These are phyloP conservation scores for Metschnikowia santaceciliae DNA, from an alignment of 805 yeast species.

Conservation along the genomic window DNA sequence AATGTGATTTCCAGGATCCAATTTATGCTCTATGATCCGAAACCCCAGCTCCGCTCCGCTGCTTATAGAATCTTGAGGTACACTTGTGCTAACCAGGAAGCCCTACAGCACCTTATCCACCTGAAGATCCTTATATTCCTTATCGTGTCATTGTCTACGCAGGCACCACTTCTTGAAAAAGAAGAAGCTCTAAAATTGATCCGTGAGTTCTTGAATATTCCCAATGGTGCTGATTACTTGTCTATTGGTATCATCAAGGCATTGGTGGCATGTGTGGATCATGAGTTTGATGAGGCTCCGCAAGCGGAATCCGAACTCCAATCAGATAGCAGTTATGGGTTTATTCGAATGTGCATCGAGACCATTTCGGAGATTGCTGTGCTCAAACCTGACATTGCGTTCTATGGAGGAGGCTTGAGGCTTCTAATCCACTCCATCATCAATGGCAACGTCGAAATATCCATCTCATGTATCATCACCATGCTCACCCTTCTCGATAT, in stretches of 20 bases:
- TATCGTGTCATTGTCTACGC: conserved; percentile 60
- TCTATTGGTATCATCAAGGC: conserved; percentile 65
- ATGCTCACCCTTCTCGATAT: conserved; percentile 54
- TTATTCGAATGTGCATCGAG: conserved; percentile 36
- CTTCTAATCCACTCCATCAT: conserved; percentile 39
- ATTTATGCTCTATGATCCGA: conserved; percentile 52
- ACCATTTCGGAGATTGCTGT: conserved; percentile 37
- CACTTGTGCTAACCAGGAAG: conserved; percentile 50
- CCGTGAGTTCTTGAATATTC: conserved; percentile 54
- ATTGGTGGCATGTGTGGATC: conserved; percentile 59
- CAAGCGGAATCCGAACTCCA: neutral
- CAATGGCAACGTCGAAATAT: conserved; percentile 18
- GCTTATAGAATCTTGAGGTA: conserved; percentile 74
- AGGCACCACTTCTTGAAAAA: conserved; percentile 56
- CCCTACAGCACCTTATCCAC: conserved; percentile 50
- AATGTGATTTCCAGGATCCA: conserved; percentile 58
- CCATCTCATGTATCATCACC: conserved; percentile 34
- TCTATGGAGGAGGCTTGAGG: conserved; percentile 53
- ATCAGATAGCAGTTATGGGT: conserved; percentile 5
- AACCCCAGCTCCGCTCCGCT: conserved; percentile 63
- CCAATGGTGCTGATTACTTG: conserved; percentile 48
- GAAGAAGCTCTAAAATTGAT: conserved; percentile 73
- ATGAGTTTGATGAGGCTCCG: conserved; percentile 15
- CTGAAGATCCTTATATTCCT: conserved; percentile 60
- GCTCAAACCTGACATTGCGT: conserved; percentile 39